Evolutionary conservation across 2,329 filamentous ascomycete species (phyloP), one percentile per base, ranked within the genome.

Genomic region (Aureobasidium sp.): DNA sequence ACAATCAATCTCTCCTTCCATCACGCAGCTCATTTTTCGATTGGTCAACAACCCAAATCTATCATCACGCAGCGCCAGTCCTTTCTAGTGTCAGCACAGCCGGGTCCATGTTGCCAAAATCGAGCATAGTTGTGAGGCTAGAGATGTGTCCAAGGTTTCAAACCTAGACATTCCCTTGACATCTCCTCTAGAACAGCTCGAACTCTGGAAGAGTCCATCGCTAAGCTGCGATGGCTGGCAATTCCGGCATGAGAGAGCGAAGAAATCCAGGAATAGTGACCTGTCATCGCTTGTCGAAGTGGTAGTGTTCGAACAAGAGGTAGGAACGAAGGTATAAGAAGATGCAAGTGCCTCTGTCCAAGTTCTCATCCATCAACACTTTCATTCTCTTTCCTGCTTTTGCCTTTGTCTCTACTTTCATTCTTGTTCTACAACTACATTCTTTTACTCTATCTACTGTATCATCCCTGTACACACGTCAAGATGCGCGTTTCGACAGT

Each of bases 401-500:
- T 58, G 15, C 36, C 37, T 44, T 36, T 8, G 17, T 25, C 25
- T 27, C n/a, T 4, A 5, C 45, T n/a, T 25, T 25, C n/a, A 36
- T 57, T 34, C n/a, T n/a, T 45, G n/a, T 36, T 39, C 22, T 29
- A 22, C 22, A 20, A 12, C 45, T 31, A 36, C 42, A 47, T 48
- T 47, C 42, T 48, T 48, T 58, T 29, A 45, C 45, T 39, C 15
- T 27, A 47, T 48, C 31, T 29, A 34, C 44, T 58, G 25, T 48
- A 9, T 11, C 42, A 20, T 29, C 8, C 31, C 39, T 37, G 27
- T 14, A 58, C 9, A 20, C 45, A 29, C 45, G 31, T 41, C 57
- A 60, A 41, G 2, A 60, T 60, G 57, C 44, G 45, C 15, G 44
- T 20, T 60, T 60, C 57, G 27, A n/a, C 57, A 14, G 45, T 60